Evolutionary conservation across 768 basidiomycete genomes (phyloP).

Genomic region (Termitomyces sp.): DNA sequence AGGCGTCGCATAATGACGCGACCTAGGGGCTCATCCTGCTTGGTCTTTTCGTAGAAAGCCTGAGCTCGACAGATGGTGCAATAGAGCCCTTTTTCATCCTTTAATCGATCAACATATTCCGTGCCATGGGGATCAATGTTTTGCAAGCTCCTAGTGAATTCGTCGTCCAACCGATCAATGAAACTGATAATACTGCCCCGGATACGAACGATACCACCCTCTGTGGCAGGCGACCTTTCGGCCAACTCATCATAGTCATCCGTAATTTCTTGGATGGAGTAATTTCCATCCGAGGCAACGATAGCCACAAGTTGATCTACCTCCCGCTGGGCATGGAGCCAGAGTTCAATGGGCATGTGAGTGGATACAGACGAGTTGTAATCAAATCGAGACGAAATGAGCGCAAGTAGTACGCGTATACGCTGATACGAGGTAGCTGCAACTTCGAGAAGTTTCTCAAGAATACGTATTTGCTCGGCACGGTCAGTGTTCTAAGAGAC

Average conservation of each 20-base stretch:
- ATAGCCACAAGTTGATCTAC: conserved; percentile 85
- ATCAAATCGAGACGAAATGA: conserved; percentile 94
- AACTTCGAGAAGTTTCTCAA: conserved; percentile 82
- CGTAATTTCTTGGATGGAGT: conserved; percentile 81
- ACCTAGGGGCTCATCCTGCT: conserved; percentile 71
- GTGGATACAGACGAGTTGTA: conserved; percentile 85
- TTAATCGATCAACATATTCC: conserved; percentile 96
- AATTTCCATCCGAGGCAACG: conserved; percentile 63
- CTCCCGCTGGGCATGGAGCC: conserved; percentile 83
- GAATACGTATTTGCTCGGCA: conserved; percentile 86
- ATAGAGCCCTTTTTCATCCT: conserved; percentile 94
- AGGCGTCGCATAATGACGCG: conserved; percentile 92
- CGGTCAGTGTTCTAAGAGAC: conserved; percentile 88
- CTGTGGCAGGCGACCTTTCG: conserved; percentile 74
- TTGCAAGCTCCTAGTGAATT: conserved; percentile 96
- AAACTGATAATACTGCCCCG: conserved; percentile 96
- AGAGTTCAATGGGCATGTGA: conserved; percentile 90
- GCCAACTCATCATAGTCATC: conserved; percentile 89
- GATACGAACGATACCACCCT: conserved; percentile 75
- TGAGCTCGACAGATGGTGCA: conserved; percentile 91
- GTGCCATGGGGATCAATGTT: conserved; percentile 98
- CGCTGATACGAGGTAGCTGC: conserved; percentile 86
- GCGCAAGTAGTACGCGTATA: conserved; percentile 89
- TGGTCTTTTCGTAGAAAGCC: conserved; percentile 81
- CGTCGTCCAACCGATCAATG: conserved; percentile 94